Evolutionary conservation across 768 basidiomycete genomes (phyloP), one percentile per base, ranked within the genome.

Genomic region (Leccinum longicurvipes): DNA sequence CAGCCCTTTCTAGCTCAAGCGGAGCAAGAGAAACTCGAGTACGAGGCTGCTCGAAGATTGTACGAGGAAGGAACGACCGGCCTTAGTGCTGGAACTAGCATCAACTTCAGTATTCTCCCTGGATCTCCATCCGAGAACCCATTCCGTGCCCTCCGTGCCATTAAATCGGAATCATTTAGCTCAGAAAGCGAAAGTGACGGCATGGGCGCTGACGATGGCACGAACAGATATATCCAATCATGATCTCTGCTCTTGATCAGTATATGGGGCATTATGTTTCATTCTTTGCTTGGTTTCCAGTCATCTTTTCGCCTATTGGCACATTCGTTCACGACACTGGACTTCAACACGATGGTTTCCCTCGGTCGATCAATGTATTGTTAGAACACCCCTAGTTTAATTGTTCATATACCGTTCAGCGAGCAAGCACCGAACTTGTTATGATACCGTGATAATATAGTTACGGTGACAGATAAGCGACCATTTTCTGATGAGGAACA

Each of bases 1-100:
- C 56, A 96, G 92, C 93, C 94, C 1, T 97, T 92, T 79, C 79
- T 97, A 41, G 87, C 89, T 15, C 92, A 93, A 72, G 94, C 93
- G 14, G 93, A 96, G 71, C 88, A 91, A 68, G 93, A 96, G 80
- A 96, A 96, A 76, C 84, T 92, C 75, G 89, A 93, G 63, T 96
- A 96, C 72, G 92, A 95, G 67, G 81, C 84, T 31, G 89, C 92
- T 32, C 79, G 91, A 45, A 82, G 89, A 70, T 62, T 92, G 48
- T 97, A 97, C 65, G 93, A 97, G 69, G 90, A 93, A 64, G 89
- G 89, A 52, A 79, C 85, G 21, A 78, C 81, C 10, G 84, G 79
- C 11, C 81, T 84, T 62, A 82, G 81, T 14, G 80, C 81, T 25
- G 83, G 82, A 9, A 82, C 83, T 14, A 89, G 80, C 68, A 89